Conservation (phyloP, 257 asterid genomes). For the Schizonepeta tenuifolia region DNA sequence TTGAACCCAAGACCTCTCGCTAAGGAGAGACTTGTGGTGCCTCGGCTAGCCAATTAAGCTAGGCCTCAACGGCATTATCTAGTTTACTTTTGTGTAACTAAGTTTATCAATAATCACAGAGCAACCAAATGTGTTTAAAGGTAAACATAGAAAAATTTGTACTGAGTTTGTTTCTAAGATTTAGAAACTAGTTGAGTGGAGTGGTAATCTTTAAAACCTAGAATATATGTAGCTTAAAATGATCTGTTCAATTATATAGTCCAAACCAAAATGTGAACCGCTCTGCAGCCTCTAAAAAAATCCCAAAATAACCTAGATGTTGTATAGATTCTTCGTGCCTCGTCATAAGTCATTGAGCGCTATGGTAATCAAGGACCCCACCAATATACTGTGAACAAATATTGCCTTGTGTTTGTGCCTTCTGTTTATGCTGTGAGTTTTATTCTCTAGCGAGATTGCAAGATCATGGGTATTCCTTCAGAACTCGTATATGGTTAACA, state of each 20-base stretch:
- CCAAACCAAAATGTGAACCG: background rate
- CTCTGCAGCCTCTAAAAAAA: background rate
- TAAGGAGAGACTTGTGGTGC: too few species aligned
- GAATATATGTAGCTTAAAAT: background rate
- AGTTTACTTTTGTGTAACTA: too few species aligned
- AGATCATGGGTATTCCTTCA: background rate
- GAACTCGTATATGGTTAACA: background rate
- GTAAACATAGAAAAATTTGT: background rate
- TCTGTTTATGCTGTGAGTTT: background rate
- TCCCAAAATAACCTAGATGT: background rate
- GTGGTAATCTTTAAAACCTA: background rate
- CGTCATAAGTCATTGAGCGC: background rate
- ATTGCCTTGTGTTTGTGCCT: background rate
- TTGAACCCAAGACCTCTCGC: too few species aligned
- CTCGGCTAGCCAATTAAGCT: too few species aligned
- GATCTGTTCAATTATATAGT: background rate
- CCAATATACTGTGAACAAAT: background rate
- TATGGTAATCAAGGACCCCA: background rate
- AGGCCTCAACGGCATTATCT: too few species aligned
- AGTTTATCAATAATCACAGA: too few species aligned
- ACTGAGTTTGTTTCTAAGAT: background rate
- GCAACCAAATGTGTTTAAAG: too few species aligned
- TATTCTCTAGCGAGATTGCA: constrained; percentile 15
- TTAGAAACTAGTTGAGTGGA: too few species aligned
- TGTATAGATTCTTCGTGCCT: background rate